phyloP scores from a whole-genome alignment of 805 yeast genomes.

The Candida argentea region DNA sequence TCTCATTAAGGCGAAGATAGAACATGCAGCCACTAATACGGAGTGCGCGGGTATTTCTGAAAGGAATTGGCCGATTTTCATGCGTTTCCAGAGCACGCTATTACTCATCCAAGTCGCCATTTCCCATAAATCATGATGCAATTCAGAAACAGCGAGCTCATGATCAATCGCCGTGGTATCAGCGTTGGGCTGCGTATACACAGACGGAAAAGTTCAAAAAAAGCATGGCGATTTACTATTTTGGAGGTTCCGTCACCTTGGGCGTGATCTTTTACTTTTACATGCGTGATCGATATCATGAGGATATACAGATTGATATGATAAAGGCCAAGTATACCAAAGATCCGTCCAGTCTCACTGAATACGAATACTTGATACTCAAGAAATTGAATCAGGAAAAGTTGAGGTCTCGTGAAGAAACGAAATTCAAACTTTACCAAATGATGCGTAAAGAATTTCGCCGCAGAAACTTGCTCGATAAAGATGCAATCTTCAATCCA shows the following conservation, averaged over 20 bases:
- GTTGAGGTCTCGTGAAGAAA: slow-evolving; percentile 54
- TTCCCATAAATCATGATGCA: slow-evolving; percentile 25
- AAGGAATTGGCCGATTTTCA: not conserved
- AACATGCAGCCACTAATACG: too few relatives aligned
- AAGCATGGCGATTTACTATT: slow-evolving; percentile 48
- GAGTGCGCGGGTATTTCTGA: not conserved
- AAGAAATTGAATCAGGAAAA: slow-evolving; percentile 49
- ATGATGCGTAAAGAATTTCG: slow-evolving; percentile 39
- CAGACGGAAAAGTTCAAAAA: slow-evolving; percentile 50
- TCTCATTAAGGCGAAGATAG: too few relatives aligned
- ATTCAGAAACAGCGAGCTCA: slow-evolving; percentile 15
- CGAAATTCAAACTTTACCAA: slow-evolving; percentile 50
- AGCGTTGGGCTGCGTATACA: slow-evolving; percentile 30
- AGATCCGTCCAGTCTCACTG: slow-evolving; percentile 35
- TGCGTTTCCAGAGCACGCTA: not conserved
- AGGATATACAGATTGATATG: slow-evolving; percentile 48
- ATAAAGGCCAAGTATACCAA: slow-evolving; percentile 26
- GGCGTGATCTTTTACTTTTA: slow-evolving; percentile 51
- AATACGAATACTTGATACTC: slow-evolving; percentile 54
- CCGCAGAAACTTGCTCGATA: slow-evolving; percentile 25
- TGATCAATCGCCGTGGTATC: slow-evolving; percentile 24
- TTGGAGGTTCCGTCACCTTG: slow-evolving; percentile 50
- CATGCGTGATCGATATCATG: slow-evolving; percentile 55
- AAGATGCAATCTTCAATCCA: slow-evolving; percentile 28
- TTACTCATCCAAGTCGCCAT: slow-evolving; percentile 18